These are phyloP conservation scores for Suillus fuscotomentosus DNA, from an alignment of 768 basidiomycete genomes.

Conservation along the genomic window DNA sequence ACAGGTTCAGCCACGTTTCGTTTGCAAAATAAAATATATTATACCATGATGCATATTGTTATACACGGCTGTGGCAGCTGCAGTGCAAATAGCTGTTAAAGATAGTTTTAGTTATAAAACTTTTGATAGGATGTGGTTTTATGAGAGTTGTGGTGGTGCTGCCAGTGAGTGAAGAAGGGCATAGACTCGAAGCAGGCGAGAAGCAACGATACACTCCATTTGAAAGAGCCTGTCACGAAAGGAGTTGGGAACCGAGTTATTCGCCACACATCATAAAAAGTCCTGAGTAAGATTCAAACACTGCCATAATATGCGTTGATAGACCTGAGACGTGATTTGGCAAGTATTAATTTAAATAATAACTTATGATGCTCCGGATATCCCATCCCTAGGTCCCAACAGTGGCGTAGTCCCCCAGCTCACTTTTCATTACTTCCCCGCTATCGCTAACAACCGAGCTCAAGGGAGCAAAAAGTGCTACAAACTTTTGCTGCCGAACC, in stretches of 20 bases:
- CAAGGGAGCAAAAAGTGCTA: not conserved
- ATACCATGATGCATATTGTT: slow-evolving; percentile 8
- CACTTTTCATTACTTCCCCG: not conserved
- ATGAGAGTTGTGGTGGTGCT: not conserved
- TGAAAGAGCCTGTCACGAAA: not conserved
- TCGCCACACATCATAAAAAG: not conserved
- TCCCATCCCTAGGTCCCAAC: not conserved
- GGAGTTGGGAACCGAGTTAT: not conserved
- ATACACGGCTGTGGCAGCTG: not conserved
- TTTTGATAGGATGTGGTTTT: not conserved
- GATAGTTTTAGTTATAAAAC: not conserved
- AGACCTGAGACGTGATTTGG: not conserved
- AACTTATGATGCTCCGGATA: not conserved
- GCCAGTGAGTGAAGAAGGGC: not conserved
- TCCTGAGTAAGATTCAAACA: not conserved
- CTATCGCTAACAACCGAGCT: not conserved
- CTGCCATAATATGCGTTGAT: not conserved
- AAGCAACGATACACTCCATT: too few relatives aligned
- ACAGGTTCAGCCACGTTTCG: not conserved
- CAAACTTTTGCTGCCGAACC: not conserved
- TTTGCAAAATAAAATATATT: not conserved
- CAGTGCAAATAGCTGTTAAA: not conserved
- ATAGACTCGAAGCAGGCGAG: not conserved
- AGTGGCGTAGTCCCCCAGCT: not conserved
- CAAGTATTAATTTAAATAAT: not conserved